Percentiles rank a stretch among this genome's conserved stretches.
Evolutionary conservation across 108 stramenopile genomes (phyloP).

Genomic region (Epipyxis sp.): DNA sequence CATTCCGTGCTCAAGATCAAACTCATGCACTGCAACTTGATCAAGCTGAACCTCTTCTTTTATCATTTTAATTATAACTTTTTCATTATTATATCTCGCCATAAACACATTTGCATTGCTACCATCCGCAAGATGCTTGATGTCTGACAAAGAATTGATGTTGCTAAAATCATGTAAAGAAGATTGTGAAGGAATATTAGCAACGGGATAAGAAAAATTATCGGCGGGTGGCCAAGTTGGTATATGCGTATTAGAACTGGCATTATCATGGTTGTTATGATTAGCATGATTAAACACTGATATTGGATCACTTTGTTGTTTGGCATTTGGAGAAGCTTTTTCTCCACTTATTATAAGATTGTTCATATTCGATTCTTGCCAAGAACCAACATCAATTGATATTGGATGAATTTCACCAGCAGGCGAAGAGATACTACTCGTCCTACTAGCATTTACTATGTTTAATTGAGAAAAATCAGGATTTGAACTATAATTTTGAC

Average conservation of each 20-base stretch:
- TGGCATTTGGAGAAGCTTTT: no score
- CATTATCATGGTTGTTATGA: no score
- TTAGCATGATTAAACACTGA: no score
- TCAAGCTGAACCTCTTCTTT: neutral
- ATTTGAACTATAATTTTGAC: conserved; percentile 3
- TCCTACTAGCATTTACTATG: no score
- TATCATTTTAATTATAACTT: conserved; percentile 27
- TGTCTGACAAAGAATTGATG: neutral
- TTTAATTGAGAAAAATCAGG: neutral
- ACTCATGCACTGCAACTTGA: conserved; percentile 30
- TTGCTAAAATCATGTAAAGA: neutral
- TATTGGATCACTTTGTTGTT: no score
- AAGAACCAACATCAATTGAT: no score
- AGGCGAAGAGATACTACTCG: no score
- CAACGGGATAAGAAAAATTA: conserved; percentile 4
- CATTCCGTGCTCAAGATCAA: conserved; percentile 31
- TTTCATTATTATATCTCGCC: neutral
- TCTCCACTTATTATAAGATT: no score
- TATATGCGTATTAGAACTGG: no score
- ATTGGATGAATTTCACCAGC: no score
- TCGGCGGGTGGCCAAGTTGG: conserved; percentile 24
- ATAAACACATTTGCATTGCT: conserved; percentile 22
- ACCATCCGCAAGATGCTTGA: conserved; percentile 24
- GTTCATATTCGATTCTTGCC: no score
- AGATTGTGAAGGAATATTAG: neutral